Evolutionary conservation across 1,139 yeast genomes (phyloP).

Genomic region (Yamadazyma taylorii): DNA sequence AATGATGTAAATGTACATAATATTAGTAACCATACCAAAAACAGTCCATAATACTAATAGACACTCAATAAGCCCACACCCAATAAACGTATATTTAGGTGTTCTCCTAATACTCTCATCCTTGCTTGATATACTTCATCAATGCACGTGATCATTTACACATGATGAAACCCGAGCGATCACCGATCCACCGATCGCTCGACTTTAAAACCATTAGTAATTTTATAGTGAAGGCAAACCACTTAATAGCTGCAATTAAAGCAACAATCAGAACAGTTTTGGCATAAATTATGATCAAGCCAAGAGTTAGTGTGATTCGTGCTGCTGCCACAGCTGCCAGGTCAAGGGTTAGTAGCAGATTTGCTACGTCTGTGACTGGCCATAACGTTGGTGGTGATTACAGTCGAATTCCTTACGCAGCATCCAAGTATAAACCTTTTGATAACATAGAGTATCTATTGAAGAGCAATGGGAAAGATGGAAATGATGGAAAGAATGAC

Average conservation of each 20-base stretch:
- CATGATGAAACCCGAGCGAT: constrained; percentile 9
- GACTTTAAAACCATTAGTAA: constrained; percentile 5
- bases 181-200: constrained; percentile 9
- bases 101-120: too few species aligned
- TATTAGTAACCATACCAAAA: too few species aligned
- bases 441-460: constrained; percentile 6
- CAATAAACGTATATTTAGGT: too few species aligned
- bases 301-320: constrained; percentile 13
- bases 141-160: constrained; percentile 12
- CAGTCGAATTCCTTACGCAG: constrained; percentile 11
- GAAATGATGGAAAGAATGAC: neutral
- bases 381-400: constrained; percentile 8
- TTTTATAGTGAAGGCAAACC: constrained; percentile 4
- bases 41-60: too few species aligned
- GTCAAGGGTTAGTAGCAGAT: constrained; percentile 12
- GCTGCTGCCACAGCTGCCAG: constrained; percentile 13
- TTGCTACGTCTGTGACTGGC: constrained; percentile 19
- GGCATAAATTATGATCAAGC: constrained; percentile 13
- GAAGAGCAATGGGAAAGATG: constrained; percentile 2
- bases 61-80: too few species aligned
- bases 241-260: neutral
- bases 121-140: too few species aligned
- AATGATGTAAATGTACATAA: too few species aligned
- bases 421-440: constrained; percentile 11
- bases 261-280: neutral